Percentiles rank a stretch among this genome's conserved stretches.
Conservation (phyloP, 1,139 yeast genomes). For the Trichomonascaceae sp. region DNA sequence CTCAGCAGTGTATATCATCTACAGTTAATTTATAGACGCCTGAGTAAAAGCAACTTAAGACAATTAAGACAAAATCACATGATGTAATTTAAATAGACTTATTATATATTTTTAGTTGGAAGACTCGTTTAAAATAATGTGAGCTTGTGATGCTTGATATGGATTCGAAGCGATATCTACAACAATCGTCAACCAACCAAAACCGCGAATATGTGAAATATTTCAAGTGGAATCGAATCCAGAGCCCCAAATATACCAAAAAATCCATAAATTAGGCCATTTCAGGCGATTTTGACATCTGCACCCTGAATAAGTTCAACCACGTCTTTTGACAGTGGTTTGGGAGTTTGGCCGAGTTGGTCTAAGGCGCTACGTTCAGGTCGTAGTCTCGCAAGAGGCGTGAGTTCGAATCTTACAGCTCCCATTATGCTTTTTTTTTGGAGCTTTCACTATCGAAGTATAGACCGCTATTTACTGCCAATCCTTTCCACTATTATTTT, state of each 20-base stretch:
- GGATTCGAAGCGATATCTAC: too few relatives aligned
- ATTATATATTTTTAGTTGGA: neutral
- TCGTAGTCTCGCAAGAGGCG: conserved; percentile 29
- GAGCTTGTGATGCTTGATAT: too few relatives aligned
- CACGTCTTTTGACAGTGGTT: neutral
- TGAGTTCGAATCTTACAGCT: conserved; percentile 30
- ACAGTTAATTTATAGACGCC: neutral
- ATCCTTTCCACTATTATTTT: too few relatives aligned
- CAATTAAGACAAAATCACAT: neutral
- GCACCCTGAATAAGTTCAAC: neutral
- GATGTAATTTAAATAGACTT: too few relatives aligned
- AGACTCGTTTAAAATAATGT: neutral
- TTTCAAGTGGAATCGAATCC: too few relatives aligned
- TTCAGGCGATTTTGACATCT: too few relatives aligned
- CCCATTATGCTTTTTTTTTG: conserved; percentile 17
- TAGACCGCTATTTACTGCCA: too few relatives aligned
- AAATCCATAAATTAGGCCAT: too few relatives aligned
- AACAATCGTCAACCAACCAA: too few relatives aligned
- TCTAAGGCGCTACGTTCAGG: conserved; percentile 22
- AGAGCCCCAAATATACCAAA: too few relatives aligned
- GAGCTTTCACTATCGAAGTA: neutral
- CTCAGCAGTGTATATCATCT: neutral
- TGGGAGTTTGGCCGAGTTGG: conserved; percentile 21
- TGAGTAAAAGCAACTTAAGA: neutral
- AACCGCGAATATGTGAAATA: too few relatives aligned